Evolutionary conservation across 768 basidiomycete species (phyloP).

Genomic region (Cyclocybe aegerita): DNA sequence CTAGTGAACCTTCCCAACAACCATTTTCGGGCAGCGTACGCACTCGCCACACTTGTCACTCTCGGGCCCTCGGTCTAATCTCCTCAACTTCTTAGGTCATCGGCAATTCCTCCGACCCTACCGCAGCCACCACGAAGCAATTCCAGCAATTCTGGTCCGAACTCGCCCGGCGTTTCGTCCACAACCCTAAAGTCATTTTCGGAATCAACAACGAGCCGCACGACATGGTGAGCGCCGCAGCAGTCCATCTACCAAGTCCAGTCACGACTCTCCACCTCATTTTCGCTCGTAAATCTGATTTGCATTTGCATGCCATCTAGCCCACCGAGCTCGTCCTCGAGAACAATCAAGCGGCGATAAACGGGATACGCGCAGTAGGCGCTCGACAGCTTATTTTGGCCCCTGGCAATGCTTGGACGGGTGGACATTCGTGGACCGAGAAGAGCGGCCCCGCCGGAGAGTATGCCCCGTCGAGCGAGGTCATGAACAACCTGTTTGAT

Average conservation of each 20-base stretch:
- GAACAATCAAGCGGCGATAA: slow-evolving; percentile 45
- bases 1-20: slow-evolving; percentile 42
- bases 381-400: slow-evolving; percentile 44
- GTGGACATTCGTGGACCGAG: slow-evolving; percentile 44
- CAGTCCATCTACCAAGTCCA: background rate
- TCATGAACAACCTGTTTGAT: slow-evolving; percentile 39
- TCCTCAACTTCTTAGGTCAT: slow-evolving; percentile 33
- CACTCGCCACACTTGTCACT: background rate
- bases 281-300: background rate
- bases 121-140: slow-evolving; percentile 42
- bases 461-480: slow-evolving; percentile 39
- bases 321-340: slow-evolving; percentile 38
- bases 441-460: slow-evolving; percentile 25
- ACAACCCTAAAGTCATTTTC: slow-evolving; percentile 44
- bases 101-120: slow-evolving; percentile 42
- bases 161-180: slow-evolving; percentile 36
- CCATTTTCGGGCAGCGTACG: slow-evolving; percentile 43
- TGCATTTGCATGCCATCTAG: slow-evolving; percentile 14
- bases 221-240: slow-evolving; percentile 32
- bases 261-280: background rate
- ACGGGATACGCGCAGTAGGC: slow-evolving; percentile 39
- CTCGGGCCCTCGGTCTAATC: background rate
- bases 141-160: slow-evolving; percentile 43
- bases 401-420: slow-evolving; percentile 47
- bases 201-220: slow-evolving; percentile 50